Evolutionary conservation across 1,284 basidiomycete species (phyloP), one percentile per base, ranked within the genome.

Genomic region (Ganoderma lucidum): DNA sequence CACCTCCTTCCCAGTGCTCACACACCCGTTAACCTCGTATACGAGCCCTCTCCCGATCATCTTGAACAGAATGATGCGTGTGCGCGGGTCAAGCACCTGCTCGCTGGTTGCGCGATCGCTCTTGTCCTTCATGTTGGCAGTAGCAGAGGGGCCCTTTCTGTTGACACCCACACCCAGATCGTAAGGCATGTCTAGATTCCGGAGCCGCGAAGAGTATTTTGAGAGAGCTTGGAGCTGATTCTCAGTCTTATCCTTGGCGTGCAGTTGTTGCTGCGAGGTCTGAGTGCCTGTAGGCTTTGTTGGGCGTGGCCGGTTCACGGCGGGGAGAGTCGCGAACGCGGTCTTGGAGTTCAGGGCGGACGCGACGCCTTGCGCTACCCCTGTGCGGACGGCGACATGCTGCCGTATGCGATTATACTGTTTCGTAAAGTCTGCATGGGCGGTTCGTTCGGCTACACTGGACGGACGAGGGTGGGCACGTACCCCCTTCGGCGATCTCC

Each of bases 1-100:
- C 69, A 95, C 96, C 88, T 98, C 96, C 85, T 98, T 98, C 41
- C 96, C 96, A 0, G 97, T 98, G 75, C 93, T 96, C 44, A 98
- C 90, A 80, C 96, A 98, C 3, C 96, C 95, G 75, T 98, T 96
- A 45, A 98, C 91, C 78, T 95, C 92, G 67, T 93, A 89, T 28
- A 98, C 87, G 39, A 97, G 80, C 0, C 91, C 96, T 62, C 96
- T 84, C 8, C 95, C 95, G 65, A 97, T 93, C 91, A 98, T 95
- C 81, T 97, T 97, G 82, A 95, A 95, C 56, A 98, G 81, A 23
- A 98, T 96, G 56, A 97, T 85, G 42, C 96, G 84, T 3, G 97
- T 98, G 32, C 97, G 87, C 14, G 95, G 92, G 80, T 98, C 96
- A 30, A 98, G 85, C 0, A 98, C 96, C 78, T 98, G 97, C 79